Conservation (phyloP, 805 yeast species). For the Saturnispora mendoncae region DNA sequence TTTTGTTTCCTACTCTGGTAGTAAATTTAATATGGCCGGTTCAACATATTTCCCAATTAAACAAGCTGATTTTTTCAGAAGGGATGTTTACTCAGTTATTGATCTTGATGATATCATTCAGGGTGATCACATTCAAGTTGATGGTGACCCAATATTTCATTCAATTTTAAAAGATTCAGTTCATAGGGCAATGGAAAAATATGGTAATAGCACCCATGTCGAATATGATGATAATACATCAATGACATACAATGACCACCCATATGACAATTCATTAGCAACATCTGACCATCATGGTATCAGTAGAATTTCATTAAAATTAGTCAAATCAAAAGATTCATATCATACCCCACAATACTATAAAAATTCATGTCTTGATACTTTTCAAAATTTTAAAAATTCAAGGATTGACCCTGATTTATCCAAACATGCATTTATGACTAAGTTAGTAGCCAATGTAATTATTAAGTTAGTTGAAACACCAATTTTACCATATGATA, state of each 20-base stretch:
- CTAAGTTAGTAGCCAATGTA: constrained; percentile 45
- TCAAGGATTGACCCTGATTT: constrained; percentile 46
- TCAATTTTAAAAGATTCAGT: constrained; percentile 38
- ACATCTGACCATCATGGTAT: constrained; percentile 55
- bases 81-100: constrained; percentile 60
- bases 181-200: constrained; percentile 22
- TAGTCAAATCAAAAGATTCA: constrained; percentile 21
- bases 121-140: constrained; percentile 41
- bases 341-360: constrained; percentile 33
- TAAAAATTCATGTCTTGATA: constrained; percentile 51
- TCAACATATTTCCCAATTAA: constrained; percentile 68
- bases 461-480: constrained; percentile 57
- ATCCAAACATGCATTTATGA: constrained; percentile 45
- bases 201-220: constrained; percentile 32
- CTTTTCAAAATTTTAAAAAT: constrained; percentile 44
- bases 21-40: constrained; percentile 76
- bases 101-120: constrained; percentile 63
- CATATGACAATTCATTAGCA: constrained; percentile 33
- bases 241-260: neutral
- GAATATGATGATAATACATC: constrained; percentile 35
- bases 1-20: constrained; percentile 78
- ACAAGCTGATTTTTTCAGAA: constrained; percentile 41
- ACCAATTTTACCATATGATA: constrained; percentile 67
- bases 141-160: constrained; percentile 52
- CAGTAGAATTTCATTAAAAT: constrained; percentile 58